Evolutionary conservation across 306 rosid genomes (phyloP), one percentile per base, ranked within the genome.

Genomic region (Glycyrrhiza uralensis): DNA sequence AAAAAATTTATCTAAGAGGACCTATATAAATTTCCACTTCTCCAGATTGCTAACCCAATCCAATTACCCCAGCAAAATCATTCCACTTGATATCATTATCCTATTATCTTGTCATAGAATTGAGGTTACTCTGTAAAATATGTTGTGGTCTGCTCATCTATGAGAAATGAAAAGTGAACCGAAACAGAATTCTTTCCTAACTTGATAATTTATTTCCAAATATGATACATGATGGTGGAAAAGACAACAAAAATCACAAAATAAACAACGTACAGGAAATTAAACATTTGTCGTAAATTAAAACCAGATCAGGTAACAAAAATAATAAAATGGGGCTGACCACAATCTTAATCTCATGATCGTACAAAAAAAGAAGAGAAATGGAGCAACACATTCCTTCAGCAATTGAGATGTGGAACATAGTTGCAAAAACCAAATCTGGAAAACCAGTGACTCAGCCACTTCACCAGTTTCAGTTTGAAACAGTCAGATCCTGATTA

Each of bases 321-420:
- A 50, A 26, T 33, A 24, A 58, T 33, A 18, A 5, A 33, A 39
- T 54, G 68, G 68, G 72, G 50, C 50, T 66, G 76, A 18, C 22
- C 42, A 66, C 10, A 66, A 50, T 44, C 52, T 46, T 41, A 66
- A 59, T 60, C 41, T 36, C 15, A 75, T 17, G 36, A 26, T 77
- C 66, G 14, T 36, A 60, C 65, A 45, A n/a, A 66, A 46, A 72
- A 56, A 3, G 41, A 32, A 28, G 41, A 32, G 19, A 66, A 26
- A 18, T 50, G 44, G 52, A 55, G 41, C 4, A 22, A 59, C 9
- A 18, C 58, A 61, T 44, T 61, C 42, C 82, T 47, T 60, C 70
- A 81, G 85, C 38, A 30, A 71, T 83, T 83, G 79, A 74, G 26
- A 36, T 29, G 50, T 38, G 14, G 29, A 45, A 56, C 45, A 3